phyloP scores from a whole-genome alignment of 495 filamentous ascomycete species.

The Penicillium bialowiezense region DNA sequence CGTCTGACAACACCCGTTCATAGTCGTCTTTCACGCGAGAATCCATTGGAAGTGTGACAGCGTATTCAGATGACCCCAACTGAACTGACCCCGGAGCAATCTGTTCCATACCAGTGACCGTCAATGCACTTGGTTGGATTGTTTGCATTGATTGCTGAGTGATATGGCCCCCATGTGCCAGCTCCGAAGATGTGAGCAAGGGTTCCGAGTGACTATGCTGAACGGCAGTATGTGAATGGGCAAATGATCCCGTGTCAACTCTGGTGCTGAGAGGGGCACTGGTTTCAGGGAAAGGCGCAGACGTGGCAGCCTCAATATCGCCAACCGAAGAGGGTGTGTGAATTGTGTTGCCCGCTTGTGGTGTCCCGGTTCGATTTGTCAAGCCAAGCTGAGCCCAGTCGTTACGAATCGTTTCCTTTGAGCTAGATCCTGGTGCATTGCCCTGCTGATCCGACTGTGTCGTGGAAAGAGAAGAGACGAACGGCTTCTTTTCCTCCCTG shows the following conservation, averaged over 20 bases:
- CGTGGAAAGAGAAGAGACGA: slow-evolving; percentile 1
- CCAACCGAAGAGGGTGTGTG: slow-evolving; percentile 42
- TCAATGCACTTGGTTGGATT: slow-evolving; percentile 43
- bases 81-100: slow-evolving; percentile 35
- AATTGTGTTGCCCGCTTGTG: slow-evolving; percentile 18
- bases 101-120: slow-evolving; percentile 28
- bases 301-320: slow-evolving; percentile 38
- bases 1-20: slow-evolving; percentile 29
- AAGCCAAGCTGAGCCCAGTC: slow-evolving; percentile 24
- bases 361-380: background rate
- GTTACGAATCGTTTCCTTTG: slow-evolving; percentile 32
- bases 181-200: slow-evolving; percentile 20
- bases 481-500: slow-evolving; percentile 11
- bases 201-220: slow-evolving; percentile 22
- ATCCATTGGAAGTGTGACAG: slow-evolving; percentile 45
- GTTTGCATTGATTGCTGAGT: slow-evolving; percentile 28
- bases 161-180: slow-evolving; percentile 8
- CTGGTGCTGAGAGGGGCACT: slow-evolving; percentile 39
- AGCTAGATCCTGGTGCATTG: slow-evolving; percentile 27
- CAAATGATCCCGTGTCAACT: slow-evolving; percentile 24
- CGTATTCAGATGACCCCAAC: slow-evolving; percentile 43
- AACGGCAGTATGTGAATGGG: slow-evolving; percentile 18
- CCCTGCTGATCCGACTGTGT: slow-evolving; percentile 26
- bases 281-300: slow-evolving; percentile 28
- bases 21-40: slow-evolving; percentile 45